These are phyloP conservation scores for Wickerhamomyces chaumierensis DNA, from an alignment of 805 yeast genomes.

Conservation along the genomic window DNA sequence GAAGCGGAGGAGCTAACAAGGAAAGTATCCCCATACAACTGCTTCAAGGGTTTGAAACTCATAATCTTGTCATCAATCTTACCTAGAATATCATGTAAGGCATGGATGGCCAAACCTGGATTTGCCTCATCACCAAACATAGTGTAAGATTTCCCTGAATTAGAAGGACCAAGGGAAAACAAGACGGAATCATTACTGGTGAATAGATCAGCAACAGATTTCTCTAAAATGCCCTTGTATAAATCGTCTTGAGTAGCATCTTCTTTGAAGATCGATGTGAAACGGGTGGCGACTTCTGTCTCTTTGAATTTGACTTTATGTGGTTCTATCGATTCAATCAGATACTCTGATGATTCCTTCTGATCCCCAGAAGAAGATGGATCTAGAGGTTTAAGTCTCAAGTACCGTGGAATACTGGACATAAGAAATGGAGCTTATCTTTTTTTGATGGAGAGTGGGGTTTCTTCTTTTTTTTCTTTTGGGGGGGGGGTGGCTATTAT, in stretches of 20 bases:
- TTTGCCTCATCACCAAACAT: slow-evolving; percentile 23
- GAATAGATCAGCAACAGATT: slow-evolving; percentile 12
- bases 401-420: slow-evolving; percentile 23
- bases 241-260: slow-evolving; percentile 23
- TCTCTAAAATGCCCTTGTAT: slow-evolving; percentile 20
- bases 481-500: too few species aligned
- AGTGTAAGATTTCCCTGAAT: slow-evolving; percentile 35
- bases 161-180: slow-evolving; percentile 43
- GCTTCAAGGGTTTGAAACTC: slow-evolving; percentile 8
- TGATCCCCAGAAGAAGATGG: slow-evolving; percentile 6
- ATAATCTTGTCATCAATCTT: slow-evolving; percentile 13
- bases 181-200: slow-evolving; percentile 29
- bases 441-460: too few species aligned
- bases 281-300: slow-evolving; percentile 18
- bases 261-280: slow-evolving; percentile 23
- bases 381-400: slow-evolving; percentile 26
- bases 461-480: too few species aligned
- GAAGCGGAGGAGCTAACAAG: slow-evolving; percentile 13
- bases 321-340: slow-evolving; percentile 15
- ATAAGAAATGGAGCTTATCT: too few species aligned
- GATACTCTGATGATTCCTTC: slow-evolving; percentile 4
- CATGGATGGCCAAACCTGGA: slow-evolving; percentile 28
- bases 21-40: slow-evolving; percentile 15
- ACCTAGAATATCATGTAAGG: slow-evolving; percentile 23
- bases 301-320: slow-evolving; percentile 17